A percentile compares a stretch with the other conserved stretches of the same genome.
These are phyloP conservation scores for Eucalyptus tenuipes DNA, from an alignment of 345 rosid species.

Conservation along the genomic window DNA sequence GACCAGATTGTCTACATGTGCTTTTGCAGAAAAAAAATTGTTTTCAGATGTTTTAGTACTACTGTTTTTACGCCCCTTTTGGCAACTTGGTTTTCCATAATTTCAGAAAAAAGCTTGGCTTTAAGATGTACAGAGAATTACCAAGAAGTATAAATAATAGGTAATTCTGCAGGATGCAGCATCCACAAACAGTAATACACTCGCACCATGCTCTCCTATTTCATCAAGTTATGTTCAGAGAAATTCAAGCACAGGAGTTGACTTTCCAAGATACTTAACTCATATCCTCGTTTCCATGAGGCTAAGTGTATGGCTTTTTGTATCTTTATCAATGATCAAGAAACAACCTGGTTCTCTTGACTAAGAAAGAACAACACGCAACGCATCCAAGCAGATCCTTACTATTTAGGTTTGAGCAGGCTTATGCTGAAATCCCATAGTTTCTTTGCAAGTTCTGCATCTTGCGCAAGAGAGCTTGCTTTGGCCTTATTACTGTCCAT, in stretches of 20 bases:
- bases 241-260: not conserved
- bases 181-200: not conserved
- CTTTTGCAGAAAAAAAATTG: not conserved
- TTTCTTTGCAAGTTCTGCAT: not conserved
- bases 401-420: not conserved
- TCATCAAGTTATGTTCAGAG: not conserved
- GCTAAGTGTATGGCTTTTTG: not conserved
- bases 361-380: not conserved
- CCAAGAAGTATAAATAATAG: not conserved
- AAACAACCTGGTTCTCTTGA: not conserved
- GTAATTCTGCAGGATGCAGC: not conserved
- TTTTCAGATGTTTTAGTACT: not conserved
- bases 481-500: not conserved
- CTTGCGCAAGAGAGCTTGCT: slow-evolving; percentile 11
- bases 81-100: not conserved
- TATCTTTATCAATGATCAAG: not conserved
- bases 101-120: not conserved
- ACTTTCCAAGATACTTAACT: not conserved
- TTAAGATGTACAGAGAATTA: not conserved
- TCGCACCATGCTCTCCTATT: not conserved
- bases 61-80: not conserved
- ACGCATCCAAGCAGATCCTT: too few relatives aligned
- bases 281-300: not conserved
- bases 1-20: not conserved
- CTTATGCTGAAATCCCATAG: not conserved